phyloP scores from a whole-genome alignment of 441 rosid species.

The Populus hybrid region DNA sequence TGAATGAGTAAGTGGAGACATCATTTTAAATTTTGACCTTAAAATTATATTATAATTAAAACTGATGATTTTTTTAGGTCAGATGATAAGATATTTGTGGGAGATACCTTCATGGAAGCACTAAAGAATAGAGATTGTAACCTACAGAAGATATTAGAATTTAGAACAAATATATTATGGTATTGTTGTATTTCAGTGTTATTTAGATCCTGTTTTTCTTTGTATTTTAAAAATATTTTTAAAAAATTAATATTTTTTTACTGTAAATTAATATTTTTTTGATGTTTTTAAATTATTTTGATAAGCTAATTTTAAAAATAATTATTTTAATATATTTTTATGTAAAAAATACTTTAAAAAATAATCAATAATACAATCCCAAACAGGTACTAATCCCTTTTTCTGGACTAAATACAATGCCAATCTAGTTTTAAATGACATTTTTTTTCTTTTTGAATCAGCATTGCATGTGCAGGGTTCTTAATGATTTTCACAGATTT shows the following conservation, averaged over 20 bases:
- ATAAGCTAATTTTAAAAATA: too few relatives aligned
- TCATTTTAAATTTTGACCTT: constrained; percentile 12
- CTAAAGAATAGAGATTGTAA: constrained; percentile 4
- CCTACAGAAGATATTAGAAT: neutral
- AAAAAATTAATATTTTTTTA: too few relatives aligned
- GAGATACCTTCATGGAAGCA: neutral
- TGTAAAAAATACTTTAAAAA: too few relatives aligned
- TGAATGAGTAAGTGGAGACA: constrained; percentile 25
- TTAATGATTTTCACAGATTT: neutral
- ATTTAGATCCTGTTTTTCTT: neutral
- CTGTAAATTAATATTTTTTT: too few relatives aligned
- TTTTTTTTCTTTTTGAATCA: too few relatives aligned
- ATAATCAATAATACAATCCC: accelerated
- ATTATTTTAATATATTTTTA: too few relatives aligned
- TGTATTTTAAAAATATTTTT: too few relatives aligned
- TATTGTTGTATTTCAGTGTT: neutral
- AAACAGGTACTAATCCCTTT: neutral
- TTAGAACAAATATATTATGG: neutral
- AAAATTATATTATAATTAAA: neutral
- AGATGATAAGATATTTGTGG: neutral
- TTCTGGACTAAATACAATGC: neutral
- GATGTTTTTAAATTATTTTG: too few relatives aligned
- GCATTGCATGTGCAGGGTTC: neutral
- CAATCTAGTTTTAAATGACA: neutral
- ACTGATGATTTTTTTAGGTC: neutral